A percentile compares a stretch with the other conserved stretches of the same genome.
phyloP scores from a whole-genome alignment of 306 rosid species.

The Dalbergia cochinchinensis region DNA sequence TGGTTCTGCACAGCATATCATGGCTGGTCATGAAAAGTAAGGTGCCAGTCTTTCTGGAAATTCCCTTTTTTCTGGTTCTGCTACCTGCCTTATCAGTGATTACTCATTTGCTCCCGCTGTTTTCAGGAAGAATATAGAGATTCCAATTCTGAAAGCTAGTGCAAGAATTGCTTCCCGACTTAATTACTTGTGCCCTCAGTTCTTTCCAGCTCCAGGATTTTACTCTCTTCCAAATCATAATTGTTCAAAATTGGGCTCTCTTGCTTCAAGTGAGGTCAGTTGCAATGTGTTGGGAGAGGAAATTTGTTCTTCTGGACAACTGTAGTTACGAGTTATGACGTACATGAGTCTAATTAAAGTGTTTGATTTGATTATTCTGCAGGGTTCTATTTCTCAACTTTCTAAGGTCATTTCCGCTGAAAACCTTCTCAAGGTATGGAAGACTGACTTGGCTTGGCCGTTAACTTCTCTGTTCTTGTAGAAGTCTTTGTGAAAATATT shows the following conservation, averaged over 20 bases:
- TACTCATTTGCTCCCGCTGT: conserved; percentile 38
- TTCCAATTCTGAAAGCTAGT: conserved; percentile 89
- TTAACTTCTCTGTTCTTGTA: conserved; percentile 35
- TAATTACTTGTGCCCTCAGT: conserved; percentile 87
- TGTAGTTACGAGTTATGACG: conserved; percentile 24
- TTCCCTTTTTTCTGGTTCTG: conserved; percentile 31
- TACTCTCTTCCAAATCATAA: conserved; percentile 64
- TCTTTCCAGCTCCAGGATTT: conserved; percentile 92
- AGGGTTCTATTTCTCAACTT: conserved; percentile 63
- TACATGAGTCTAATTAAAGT: conserved; percentile 25
- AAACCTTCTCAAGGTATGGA: conserved; percentile 91
- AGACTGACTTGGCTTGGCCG: conserved; percentile 37
- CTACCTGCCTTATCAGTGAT: conserved; percentile 30
- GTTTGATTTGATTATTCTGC: conserved; percentile 49
- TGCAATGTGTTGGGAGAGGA: conserved; percentile 39
- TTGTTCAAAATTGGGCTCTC: conserved; percentile 50
- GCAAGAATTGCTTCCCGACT: conserved; percentile 85
- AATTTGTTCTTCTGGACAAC: conserved; percentile 36
- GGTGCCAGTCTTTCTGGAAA: conserved; percentile 30
- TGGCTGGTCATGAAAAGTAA: conserved; percentile 94
- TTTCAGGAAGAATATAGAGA: conserved; percentile 79
- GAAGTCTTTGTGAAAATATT: conserved; percentile 16
- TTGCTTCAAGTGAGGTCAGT: conserved; percentile 84
- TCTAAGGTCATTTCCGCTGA: conserved; percentile 68
- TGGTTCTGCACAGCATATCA: conserved; percentile 81